Conservation (phyloP, 306 rosid genomes). For the Rubus idaeus region DNA sequence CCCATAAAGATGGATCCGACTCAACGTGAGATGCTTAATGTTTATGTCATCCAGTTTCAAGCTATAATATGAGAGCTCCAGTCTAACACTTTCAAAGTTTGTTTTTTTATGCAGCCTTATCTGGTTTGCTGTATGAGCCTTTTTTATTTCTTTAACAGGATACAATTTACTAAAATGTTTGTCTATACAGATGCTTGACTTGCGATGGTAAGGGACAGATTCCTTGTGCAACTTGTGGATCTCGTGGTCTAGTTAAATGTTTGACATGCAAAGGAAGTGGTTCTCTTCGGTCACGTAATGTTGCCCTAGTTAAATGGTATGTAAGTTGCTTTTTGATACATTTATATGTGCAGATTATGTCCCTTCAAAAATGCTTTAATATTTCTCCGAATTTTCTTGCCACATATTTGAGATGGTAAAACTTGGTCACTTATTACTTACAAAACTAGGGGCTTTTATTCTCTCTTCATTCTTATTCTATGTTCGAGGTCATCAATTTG, state of each 20-base stretch:
- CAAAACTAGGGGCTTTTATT: not conserved
- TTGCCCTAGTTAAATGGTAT: conserved; percentile 80
- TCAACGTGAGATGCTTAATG: conserved; percentile 52
- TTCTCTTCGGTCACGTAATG: conserved; percentile 58
- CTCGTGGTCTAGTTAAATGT: conserved; percentile 78
- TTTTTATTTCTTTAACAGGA: conserved; percentile 15
- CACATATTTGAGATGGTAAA: not conserved
- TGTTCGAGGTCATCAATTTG: not conserved
- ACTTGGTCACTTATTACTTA: not conserved
- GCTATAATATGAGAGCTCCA: not conserved
- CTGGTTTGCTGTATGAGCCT: not conserved
- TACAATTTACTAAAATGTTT: conserved; percentile 11
- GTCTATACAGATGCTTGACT: conserved; percentile 74
- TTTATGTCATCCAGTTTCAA: conserved; percentile 12
- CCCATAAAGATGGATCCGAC: conserved; percentile 97
- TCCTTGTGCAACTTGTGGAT: conserved; percentile 80
- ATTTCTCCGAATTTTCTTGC: not conserved
- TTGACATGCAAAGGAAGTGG: conserved; percentile 66
- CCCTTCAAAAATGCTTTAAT: not conserved
- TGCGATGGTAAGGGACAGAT: conserved; percentile 81
- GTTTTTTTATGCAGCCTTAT: not conserved
- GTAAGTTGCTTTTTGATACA: conserved; percentile 22
- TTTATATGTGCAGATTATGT: conserved; percentile 1
- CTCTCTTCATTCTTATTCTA: too few relatives aligned
- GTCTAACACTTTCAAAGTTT: not conserved